phyloP scores from a whole-genome alignment of 768 basidiomycete genomes.

The Boletellus emodensis region DNA sequence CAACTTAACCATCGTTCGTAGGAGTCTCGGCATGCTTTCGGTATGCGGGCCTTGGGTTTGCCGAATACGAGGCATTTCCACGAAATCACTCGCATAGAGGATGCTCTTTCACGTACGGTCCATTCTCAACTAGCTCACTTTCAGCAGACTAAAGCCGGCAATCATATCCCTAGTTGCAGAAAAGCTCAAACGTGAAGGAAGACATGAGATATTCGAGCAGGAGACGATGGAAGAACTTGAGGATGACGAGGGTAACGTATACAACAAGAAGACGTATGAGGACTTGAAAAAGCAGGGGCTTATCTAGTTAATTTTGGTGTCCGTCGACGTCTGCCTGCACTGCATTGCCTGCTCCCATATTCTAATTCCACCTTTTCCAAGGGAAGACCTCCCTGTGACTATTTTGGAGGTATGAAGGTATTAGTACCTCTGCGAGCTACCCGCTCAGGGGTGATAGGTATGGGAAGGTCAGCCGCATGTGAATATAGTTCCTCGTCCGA shows the following conservation, averaged over 20 bases:
- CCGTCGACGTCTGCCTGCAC: slow-evolving; percentile 2
- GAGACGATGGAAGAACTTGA: slow-evolving; percentile 98
- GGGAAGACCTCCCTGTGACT: not conserved
- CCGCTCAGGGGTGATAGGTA: slow-evolving; percentile 52
- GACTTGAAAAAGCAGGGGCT: slow-evolving; percentile 95
- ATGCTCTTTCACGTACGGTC: slow-evolving; percentile 85
- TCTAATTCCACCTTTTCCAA: not conserved
- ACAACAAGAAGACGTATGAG: slow-evolving; percentile 97
- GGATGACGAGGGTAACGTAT: slow-evolving; percentile 98
- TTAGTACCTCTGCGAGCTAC: slow-evolving; percentile 3
- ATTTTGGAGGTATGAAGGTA: slow-evolving; percentile 7
- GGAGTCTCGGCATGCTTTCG: slow-evolving; percentile 96
- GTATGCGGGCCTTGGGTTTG: slow-evolving; percentile 94
- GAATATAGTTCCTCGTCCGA: slow-evolving; percentile 83
- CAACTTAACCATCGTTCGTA: slow-evolving; percentile 32
- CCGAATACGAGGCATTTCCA: slow-evolving; percentile 99
- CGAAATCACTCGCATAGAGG: slow-evolving; percentile 95
- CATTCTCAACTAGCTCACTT: not conserved
- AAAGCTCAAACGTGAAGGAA: slow-evolving; percentile 95
- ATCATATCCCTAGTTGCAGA: slow-evolving; percentile 70
- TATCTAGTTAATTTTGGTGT: slow-evolving; percentile 42
- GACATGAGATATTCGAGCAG: slow-evolving; percentile 86
- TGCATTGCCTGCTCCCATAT: slow-evolving; percentile 1
- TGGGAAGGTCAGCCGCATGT: slow-evolving; percentile 65
- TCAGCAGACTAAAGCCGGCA: not conserved